Evolutionary conservation across 208 protist genomes (phyloP).

Genomic region (Vickermania spadyakhi): DNA sequence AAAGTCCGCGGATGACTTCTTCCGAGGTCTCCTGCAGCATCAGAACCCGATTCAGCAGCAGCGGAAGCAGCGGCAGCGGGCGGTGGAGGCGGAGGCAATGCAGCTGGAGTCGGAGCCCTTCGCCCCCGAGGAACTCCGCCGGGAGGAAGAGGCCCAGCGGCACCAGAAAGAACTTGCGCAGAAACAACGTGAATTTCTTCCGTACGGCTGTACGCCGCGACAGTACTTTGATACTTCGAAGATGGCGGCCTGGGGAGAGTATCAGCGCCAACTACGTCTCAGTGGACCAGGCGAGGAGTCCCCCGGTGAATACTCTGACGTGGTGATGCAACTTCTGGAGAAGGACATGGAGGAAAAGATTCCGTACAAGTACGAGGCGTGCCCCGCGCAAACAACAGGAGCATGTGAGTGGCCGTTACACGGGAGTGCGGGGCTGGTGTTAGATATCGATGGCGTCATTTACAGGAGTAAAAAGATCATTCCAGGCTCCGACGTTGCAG

Average conservation of each 20-base stretch:
- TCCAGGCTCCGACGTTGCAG: conserved; percentile 51
- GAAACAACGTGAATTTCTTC: conserved; percentile 53
- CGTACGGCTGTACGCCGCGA: conserved; percentile 55
- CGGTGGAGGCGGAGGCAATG: conserved; percentile 17
- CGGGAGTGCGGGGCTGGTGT: conserved; percentile 61
- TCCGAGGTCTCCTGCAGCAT: conserved; percentile 52
- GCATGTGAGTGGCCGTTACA: conserved; percentile 59
- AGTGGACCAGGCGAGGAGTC: background rate
- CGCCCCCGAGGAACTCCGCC: conserved; percentile 30
- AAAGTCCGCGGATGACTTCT: conserved; percentile 75
- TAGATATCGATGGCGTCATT: conserved; percentile 83
- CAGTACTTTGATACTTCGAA: conserved; percentile 47
- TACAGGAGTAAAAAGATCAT: conserved; percentile 56
- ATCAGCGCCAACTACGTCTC: conserved; percentile 13
- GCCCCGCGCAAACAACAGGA: background rate
- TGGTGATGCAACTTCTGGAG: conserved; percentile 27
- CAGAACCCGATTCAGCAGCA: conserved; percentile 52
- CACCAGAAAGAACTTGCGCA: conserved; percentile 32
- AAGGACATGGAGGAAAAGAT: conserved; percentile 58
- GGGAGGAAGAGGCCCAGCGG: conserved; percentile 32
- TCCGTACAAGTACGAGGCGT: conserved; percentile 51
- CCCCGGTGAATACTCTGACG: conserved; percentile 25
- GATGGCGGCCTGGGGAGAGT: conserved; percentile 78
- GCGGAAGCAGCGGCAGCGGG: conserved; percentile 20
- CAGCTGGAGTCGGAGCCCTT: conserved; percentile 13